Conservation (phyloP, 2,329 filamentous ascomycete species). For the Curvularia verruculosa region DNA sequence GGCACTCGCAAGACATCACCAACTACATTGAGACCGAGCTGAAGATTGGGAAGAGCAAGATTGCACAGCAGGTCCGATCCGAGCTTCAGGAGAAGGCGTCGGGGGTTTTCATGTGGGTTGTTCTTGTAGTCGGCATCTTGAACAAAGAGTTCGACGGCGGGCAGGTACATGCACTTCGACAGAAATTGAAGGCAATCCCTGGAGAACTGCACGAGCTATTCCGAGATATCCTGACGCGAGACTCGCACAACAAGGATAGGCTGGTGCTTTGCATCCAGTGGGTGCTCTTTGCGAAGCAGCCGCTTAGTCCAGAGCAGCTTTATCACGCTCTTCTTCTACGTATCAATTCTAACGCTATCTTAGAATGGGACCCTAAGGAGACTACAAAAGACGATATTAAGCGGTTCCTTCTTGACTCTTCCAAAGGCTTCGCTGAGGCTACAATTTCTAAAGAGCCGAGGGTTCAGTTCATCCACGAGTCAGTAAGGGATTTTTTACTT, state of each 20-base stretch:
- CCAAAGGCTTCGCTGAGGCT: constrained; percentile 31
- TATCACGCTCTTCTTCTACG: constrained; percentile 24
- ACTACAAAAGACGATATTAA: constrained; percentile 16
- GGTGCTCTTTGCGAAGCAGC: constrained; percentile 25
- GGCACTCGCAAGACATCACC: constrained; percentile 48
- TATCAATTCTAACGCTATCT: constrained; percentile 7
- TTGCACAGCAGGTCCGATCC: constrained; percentile 27
- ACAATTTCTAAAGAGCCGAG: constrained; percentile 22
- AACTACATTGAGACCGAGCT: constrained; percentile 30
- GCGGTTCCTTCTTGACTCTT: constrained; percentile 30
- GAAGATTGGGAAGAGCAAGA: constrained; percentile 27
- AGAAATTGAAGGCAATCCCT: neutral
- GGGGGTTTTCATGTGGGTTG: constrained; percentile 48
- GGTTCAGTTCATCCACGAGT: constrained; percentile 43
- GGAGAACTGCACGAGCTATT: neutral
- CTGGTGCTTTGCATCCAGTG: constrained; percentile 26
- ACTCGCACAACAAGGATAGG: constrained; percentile 36
- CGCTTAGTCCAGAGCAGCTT: constrained; percentile 24
- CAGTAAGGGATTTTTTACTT: constrained; percentile 49
- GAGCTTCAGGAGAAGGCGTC: constrained; percentile 48
- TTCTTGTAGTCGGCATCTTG: constrained; percentile 51
- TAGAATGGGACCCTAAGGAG: constrained; percentile 23
- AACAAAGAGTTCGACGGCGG: constrained; percentile 50
- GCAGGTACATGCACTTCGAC: constrained; percentile 25
- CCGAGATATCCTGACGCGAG: constrained; percentile 36